These are phyloP conservation scores for Clitopilus passeckerianus DNA, from an alignment of 768 basidiomycete genomes.

Conservation along the genomic window DNA sequence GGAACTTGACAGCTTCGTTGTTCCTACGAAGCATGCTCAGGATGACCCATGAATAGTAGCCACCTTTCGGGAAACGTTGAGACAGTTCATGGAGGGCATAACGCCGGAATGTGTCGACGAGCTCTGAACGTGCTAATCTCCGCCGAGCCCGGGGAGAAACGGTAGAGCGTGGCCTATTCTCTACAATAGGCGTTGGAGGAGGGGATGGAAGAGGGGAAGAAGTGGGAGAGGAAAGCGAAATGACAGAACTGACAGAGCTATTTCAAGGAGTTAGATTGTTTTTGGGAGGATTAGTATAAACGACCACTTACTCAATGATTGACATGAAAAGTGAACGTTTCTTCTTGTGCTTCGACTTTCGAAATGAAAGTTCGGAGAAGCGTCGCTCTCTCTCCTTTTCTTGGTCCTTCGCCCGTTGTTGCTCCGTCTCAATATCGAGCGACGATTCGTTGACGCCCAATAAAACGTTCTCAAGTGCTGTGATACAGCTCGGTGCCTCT, in stretches of 20 bases:
- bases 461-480: constrained; percentile 45
- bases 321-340: constrained; percentile 69
- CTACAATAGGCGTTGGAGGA: constrained; percentile 22
- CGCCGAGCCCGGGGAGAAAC: constrained; percentile 41
- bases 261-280: neutral
- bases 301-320: constrained; percentile 54
- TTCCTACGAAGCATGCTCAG: constrained; percentile 47
- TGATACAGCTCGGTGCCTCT: constrained; percentile 29
- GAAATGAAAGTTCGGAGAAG: constrained; percentile 19
- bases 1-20: constrained; percentile 34
- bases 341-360: constrained; percentile 54
- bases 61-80: constrained; percentile 26
- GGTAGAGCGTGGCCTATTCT: constrained; percentile 19
- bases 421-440: constrained; percentile 27
- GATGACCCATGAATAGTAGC: constrained; percentile 52
- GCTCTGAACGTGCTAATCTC: constrained; percentile 56
- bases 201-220: constrained; percentile 23
- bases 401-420: constrained; percentile 12
- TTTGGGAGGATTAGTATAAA: neutral
- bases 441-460: constrained; percentile 47
- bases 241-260: constrained; percentile 16
- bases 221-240: constrained; percentile 24
- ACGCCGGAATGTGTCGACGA: constrained; percentile 63
- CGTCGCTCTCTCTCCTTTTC: constrained; percentile 23
- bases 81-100: constrained; percentile 53